Evolutionary conservation across 176 grass and related monocot genomes (phyloP), one percentile per base, ranked within the genome.

Genomic region (Triticum dicoccoides): DNA sequence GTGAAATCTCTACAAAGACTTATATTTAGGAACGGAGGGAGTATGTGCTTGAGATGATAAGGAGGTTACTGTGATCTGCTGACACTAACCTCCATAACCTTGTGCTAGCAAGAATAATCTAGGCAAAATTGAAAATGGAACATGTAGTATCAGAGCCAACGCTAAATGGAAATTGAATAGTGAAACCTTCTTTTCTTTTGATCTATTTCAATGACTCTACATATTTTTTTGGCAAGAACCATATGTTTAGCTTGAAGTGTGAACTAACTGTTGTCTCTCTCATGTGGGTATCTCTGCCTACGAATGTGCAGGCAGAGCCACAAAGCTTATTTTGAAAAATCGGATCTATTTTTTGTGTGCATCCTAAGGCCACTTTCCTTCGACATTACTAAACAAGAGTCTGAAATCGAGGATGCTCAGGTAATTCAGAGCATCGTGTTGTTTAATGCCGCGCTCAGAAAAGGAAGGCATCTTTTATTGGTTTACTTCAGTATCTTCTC

Each of bases 321-420:
- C 92, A 93, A 88, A 84, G 77, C 87, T 2, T 99, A 91, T 82
- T 98, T 96, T 79, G 90, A 88, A 23, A 99, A 99, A 89, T 99
- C 97, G 0, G 94, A 96, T 88, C 65, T 99, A 58, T 96, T 99
- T 76, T 99, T 99, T 76, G 89, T 91, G 47, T 96, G 94, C 90
- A 86, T 99, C 80, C 11, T 99, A 61, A 79, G 71, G 24, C 92
- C 97, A 12, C 90, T 94, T 83, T 99, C 97, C 38, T 96, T 69
- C 67, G 84, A 92, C 54, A 99, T 99, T 77, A 86, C 77, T 42
- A 91, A 86, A 65, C 97, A 99, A 89, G 97, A 96, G 80, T 96
- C 90, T 37, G 97, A 99, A 90, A 96, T 99, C 32, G 94, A 96
- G 74, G 97, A 89, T 23, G 94, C 92, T 65, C 82, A 80, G 93